A percentile compares a stretch with the other conserved stretches of the same genome.
These are phyloP conservation scores for Solanum chmielewskii DNA, from an alignment of 257 asterid species.

Conservation along the genomic window DNA sequence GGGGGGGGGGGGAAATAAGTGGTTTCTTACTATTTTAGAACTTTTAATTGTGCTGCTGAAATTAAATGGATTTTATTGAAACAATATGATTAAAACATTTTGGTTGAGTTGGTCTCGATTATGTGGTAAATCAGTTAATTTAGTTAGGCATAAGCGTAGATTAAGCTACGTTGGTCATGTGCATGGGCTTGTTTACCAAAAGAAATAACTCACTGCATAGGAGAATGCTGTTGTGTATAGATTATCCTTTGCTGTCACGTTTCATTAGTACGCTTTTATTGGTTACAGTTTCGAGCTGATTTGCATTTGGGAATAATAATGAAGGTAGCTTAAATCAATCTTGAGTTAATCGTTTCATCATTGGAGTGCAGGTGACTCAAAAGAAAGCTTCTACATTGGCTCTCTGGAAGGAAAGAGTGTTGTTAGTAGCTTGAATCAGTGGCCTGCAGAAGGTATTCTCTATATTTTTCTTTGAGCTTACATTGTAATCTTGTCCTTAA, in stretches of 20 bases:
- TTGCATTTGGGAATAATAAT: neutral
- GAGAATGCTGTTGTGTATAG: neutral
- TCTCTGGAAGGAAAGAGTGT: slow-evolving; percentile 17
- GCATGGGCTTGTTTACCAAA: neutral
- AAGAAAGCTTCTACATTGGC: slow-evolving; percentile 48
- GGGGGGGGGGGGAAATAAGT: neutral
- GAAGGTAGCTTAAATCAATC: neutral
- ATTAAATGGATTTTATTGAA: neutral
- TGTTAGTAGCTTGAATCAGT: slow-evolving; percentile 30
- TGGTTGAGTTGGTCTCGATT: neutral
- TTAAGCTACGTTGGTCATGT: neutral
- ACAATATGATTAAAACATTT: neutral
- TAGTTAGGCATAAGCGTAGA: neutral
- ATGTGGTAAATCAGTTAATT: neutral
- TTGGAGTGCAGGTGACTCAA: slow-evolving; percentile 37
- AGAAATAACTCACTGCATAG: neutral
- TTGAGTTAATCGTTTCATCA: neutral
- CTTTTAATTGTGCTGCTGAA: neutral
- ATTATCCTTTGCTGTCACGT: neutral
- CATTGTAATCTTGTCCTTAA: neutral
- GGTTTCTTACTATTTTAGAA: neutral
- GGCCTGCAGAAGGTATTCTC: slow-evolving; percentile 45
- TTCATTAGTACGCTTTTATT: neutral
- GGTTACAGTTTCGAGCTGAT: neutral
- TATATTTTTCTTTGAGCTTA: neutral